Evolutionary conservation across 1,139 yeast species (phyloP), one percentile per base, ranked within the genome.

Genomic region (Protomyces inundatus): DNA sequence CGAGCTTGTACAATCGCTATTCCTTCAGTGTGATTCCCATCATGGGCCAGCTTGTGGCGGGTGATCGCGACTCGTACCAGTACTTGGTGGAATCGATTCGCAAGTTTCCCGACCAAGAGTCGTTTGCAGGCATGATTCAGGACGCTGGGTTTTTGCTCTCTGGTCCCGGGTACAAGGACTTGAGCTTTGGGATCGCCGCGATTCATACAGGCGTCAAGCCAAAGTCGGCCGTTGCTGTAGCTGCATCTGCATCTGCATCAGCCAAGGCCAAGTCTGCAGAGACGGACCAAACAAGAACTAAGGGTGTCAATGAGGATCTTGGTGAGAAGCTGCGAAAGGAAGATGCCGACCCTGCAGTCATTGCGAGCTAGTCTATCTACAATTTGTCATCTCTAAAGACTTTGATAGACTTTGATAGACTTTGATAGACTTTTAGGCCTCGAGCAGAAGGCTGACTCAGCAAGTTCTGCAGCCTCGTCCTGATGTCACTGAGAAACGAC

Each of bases 161-260:
- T 69, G 89, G 88, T 57, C 39, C 54, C 10, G 98, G 98, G 60
- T 93, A 91, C 75, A 98, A 93, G 78, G 88, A 89, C 76, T 81
- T 93, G 73, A 88, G 97, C n/a, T 89, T 89, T 76, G 99, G 99
- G 65, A 88, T 91, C 64, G 97, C 98, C 64, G 90, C 97, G 61
- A 90, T 93, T 68, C 99, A 93, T 73, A 85, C 91, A 74, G 99
- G 98, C 70, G 90, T 93, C 66, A 93, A 93, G 77, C 36, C 48
- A 40, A 54, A 54, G 37, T 9, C 40, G 9, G 55, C 42, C 6
- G 30, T 23, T 4, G 54, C 40, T 6, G 60, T 35, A 30, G 16
- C 39, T 4, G 46, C 34, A 10, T 6, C 40, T 6, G 60, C 35
- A 30, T 9, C 39, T 4, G 46, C 34, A 10, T 6, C 23, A 36